Evolutionary conservation across 352 stramenopile genomes (phyloP), one percentile per base, ranked within the genome.

Genomic region (Globisporangium alternatum): DNA sequence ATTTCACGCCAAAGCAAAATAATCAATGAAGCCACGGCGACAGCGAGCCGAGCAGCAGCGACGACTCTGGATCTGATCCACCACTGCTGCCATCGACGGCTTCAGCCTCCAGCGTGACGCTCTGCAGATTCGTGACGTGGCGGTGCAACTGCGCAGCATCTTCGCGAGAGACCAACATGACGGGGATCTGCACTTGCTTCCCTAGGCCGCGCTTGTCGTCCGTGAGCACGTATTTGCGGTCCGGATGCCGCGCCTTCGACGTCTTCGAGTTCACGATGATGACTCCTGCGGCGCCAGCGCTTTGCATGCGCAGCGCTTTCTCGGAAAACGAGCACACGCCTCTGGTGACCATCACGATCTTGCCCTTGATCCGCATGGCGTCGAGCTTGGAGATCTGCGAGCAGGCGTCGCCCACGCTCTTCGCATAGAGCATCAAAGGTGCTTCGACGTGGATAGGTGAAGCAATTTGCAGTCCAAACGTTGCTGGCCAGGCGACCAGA

Each of bases 271-370:
- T 92, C 54, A 93, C 76, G 17, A 92, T 75, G 12, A 95, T 74
- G 19, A 90, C 71, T 25, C 76, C 88, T 7, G 66, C 60, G 1
- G 74, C 88, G 2, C 87, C 86, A 17, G 78, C 77, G 9, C 66
- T 35, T 68, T 96, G 78, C 6, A 95, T 56, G 8, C 77, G 66
- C 44, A 90, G 56, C 1, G 86, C 86, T 66, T 96, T 96, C 54
- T 86, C 67, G 1, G 82, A 77, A 60, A 96, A 96, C 22, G 87
- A 78, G 56, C 88, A 96, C 19, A 74, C 74, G 13, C 88, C 88
- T 9, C 88, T 74, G 33, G 72, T 65, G 15, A 90, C 84, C 53
- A 96, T 73, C 1, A 95, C 80, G 9, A 96, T 74, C 22, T 77
- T 80, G 0, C 86, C 87, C 43, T 63, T 54, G 12, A 95, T 68